Evolutionary conservation across 177 flowering plant species (phyloP).

Genomic region (Tripterygium wilfordii): DNA sequence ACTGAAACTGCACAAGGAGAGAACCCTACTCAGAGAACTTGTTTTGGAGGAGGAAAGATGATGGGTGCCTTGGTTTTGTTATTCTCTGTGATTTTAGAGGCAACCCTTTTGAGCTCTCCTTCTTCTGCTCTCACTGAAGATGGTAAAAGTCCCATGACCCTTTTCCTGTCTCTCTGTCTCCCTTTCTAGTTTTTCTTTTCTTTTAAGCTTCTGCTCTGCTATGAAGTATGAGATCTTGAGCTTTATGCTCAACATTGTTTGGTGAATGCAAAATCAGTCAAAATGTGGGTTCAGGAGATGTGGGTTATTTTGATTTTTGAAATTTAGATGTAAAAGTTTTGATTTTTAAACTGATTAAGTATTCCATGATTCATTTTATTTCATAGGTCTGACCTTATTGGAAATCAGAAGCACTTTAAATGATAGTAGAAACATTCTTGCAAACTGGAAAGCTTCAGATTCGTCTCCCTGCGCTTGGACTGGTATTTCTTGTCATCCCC

Average conservation of each 20-base stretch:
- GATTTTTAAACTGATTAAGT: too few species aligned
- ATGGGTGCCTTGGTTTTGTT: constrained; percentile 28
- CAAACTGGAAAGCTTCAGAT: constrained; percentile 57
- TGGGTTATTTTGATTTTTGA: too few species aligned
- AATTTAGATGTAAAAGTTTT: too few species aligned
- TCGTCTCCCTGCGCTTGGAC: constrained; percentile 67
- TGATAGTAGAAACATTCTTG: constrained; percentile 45
- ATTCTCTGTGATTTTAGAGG: constrained; percentile 20
- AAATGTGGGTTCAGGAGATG: too few species aligned
- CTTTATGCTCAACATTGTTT: background rate
- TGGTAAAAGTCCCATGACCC: constrained; percentile 31
- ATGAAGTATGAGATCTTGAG: background rate
- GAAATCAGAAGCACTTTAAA: constrained; percentile 53
- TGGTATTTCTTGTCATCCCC: constrained; percentile 55
- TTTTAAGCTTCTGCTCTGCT: background rate
- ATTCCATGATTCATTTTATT: background rate
- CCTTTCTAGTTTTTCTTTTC: background rate
- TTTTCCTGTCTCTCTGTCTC: background rate
- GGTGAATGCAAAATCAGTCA: too few species aligned
- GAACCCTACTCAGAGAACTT: too few species aligned
- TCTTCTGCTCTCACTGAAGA: constrained; percentile 53
- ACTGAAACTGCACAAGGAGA: too few species aligned
- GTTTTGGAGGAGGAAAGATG: too few species aligned
- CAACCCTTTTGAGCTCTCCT: constrained; percentile 29
- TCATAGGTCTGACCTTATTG: constrained; percentile 57